Evolutionary conservation across 371 early-diverging fungal genomes (phyloP).

Genomic region (Synchytrium microbalum): DNA sequence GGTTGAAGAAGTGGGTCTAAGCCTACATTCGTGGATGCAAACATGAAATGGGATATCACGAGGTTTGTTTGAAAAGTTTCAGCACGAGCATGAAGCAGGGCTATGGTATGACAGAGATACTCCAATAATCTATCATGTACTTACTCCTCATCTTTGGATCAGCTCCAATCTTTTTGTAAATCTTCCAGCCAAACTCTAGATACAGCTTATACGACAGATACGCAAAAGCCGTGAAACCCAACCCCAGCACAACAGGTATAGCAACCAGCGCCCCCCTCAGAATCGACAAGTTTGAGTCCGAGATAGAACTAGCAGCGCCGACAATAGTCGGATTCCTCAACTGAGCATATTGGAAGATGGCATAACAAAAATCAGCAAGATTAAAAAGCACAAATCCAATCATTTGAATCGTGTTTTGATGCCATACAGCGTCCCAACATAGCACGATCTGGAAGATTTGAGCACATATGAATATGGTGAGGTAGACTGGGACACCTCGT

Average conservation of each 20-base stretch:
- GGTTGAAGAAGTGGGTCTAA: background rate
- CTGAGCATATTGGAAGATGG: slow-evolving; percentile 14
- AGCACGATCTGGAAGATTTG: slow-evolving; percentile 33
- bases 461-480: slow-evolving; percentile 27
- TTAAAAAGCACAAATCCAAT: slow-evolving; percentile 32
- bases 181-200: slow-evolving; percentile 43
- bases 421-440: slow-evolving; percentile 31
- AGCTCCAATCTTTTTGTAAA: slow-evolving; percentile 46
- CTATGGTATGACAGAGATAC: too few species aligned
- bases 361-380: slow-evolving; percentile 26
- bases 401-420: slow-evolving; percentile 35
- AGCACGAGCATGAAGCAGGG: too few species aligned
- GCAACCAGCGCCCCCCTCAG: background rate
- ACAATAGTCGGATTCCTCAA: slow-evolving; percentile 23
- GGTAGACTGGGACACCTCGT: slow-evolving; percentile 39
- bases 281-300: slow-evolving; percentile 1
- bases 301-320: slow-evolving; percentile 13
- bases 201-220: slow-evolving; percentile 29
- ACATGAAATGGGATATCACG: background rate
- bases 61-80: background rate
- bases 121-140: slow-evolving; percentile 34
- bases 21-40: too few species aligned
- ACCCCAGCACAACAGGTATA: slow-evolving; percentile 19
- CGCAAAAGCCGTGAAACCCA: slow-evolving; percentile 30
- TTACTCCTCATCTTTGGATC: slow-evolving; percentile 32